These are phyloP conservation scores for Takakia lepidozioides DNA, from an alignment of 225 moss, liverwort and hornwort species.

Conservation along the genomic window DNA sequence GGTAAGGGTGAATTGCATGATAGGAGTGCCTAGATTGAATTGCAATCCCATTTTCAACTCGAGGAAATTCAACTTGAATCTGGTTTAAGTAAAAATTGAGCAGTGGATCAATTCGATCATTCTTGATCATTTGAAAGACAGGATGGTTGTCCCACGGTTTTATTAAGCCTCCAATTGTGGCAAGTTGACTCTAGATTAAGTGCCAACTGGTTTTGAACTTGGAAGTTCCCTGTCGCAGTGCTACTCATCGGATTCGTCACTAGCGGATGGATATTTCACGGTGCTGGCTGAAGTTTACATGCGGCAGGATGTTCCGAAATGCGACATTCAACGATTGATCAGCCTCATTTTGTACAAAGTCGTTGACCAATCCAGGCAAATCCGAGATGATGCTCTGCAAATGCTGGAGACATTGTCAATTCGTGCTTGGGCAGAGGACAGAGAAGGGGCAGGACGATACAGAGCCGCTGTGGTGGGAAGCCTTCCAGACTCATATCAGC, in stretches of 20 bases:
- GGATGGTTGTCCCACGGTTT: no score
- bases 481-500: slow-evolving; percentile 97
- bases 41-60: no score
- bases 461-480: slow-evolving; percentile 98
- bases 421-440: slow-evolving; percentile 98
- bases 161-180: no score
- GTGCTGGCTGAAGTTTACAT: slow-evolving; percentile 99
- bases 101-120: no score
- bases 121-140: no score
- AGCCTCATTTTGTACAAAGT: slow-evolving; percentile 98
- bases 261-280: slow-evolving; percentile 98
- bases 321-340: slow-evolving; percentile 89
- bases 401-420: slow-evolving; percentile 98
- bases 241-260: slow-evolving; percentile 93
- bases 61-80: no score
- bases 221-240: slow-evolving; percentile 51
- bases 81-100: no score
- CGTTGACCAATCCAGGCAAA: slow-evolving; percentile 92
- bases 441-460: slow-evolving; percentile 92
- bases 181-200: no score
- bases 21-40: no score
- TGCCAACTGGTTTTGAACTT: not conserved
- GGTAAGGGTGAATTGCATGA: slow-evolving; percentile 53
- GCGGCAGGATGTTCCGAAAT: slow-evolving; percentile 97
- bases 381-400: slow-evolving; percentile 96